A percentile compares a stretch with the other conserved stretches of the same genome.
phyloP scores from a whole-genome alignment of 2,329 filamentous ascomycete species.

The Aspergillus chevalieri region DNA sequence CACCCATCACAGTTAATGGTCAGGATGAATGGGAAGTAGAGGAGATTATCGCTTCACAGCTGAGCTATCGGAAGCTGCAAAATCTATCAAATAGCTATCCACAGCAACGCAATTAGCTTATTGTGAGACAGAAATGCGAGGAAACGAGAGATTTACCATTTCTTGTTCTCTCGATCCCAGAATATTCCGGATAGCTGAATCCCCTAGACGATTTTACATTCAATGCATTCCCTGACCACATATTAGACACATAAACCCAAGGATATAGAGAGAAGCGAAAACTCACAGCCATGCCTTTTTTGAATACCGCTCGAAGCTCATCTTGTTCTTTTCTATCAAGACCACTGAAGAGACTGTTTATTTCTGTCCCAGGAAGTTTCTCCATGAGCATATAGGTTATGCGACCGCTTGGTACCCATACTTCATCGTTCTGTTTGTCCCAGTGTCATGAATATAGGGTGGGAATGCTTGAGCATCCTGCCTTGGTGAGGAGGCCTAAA shows the following conservation, averaged over 20 bases:
- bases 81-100: not conserved
- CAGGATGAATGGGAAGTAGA: too few relatives aligned
- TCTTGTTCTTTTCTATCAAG: not conserved
- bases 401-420: not conserved
- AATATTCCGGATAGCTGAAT: not conserved
- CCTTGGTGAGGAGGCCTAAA: not conserved
- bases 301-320: not conserved
- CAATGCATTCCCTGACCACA: not conserved
- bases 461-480: not conserved
- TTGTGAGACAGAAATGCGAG: not conserved
- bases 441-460: not conserved
- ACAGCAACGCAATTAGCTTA: not conserved
- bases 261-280: not conserved
- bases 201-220: not conserved
- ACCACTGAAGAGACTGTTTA: not conserved
- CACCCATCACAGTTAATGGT: too few relatives aligned
- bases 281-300: not conserved
- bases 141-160: not conserved
- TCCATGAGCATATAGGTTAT: not conserved
- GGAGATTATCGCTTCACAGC: too few relatives aligned
- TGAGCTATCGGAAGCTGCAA: too few relatives aligned
- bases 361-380: not conserved
- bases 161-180: not conserved
- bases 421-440: not conserved
- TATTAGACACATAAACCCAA: not conserved